Base-by-base conservation (phyloP, 1,139 yeast species). In the Yamadazyma atmosphaerica region DNA sequence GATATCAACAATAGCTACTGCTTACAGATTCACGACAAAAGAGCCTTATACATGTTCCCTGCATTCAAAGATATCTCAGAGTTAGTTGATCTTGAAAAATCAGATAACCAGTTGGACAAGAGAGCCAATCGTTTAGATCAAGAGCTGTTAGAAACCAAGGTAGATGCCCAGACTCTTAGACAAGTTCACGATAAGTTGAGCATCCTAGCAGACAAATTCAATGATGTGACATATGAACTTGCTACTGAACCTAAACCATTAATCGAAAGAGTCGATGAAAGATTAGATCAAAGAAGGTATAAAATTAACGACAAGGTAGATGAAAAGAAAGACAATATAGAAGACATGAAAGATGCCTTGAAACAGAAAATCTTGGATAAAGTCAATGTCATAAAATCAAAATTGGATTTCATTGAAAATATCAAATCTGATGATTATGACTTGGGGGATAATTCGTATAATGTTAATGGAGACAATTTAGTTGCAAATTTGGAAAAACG, bases 1-100 rank as follows among this genome's bases (percentile, higher is more conserved):
- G 34, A 49, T 11, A 29, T 43, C 7, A 41, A 46, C 11, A 52
- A 58, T 15, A 67, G 77, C 34, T 65, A 59, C 40, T 74, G 81
- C 47, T 41, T 72, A 13, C 60, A 60, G 38, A 57, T 74, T 12
- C 57, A 60, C 3, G 61, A 57, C 27, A 43, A 51, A 27, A 46
- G 52, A 21, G 50, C 57, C 18, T 51, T 68, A 27, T 52, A 51
- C 5, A 38, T 68, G 8, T 63, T 60, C 38, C 72, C 74, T 4
- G 64, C 63, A 4, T 62, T 56, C 40, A 46, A 45, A 25, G 50
- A 49, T 31, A 32, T 43, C 19, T 22, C 42, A n/a, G 40, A 35
- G 26, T 31, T 27, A 23, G 16, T 30, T 6, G 19, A 18, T 13
- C 24, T 27, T 31, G 34, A 28, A 28, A 15, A n/a, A 22, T 13